A percentile compares a stretch with the other conserved stretches of the same genome.
Evolutionary conservation across 305 asterid species (phyloP).

Genomic region (Fraxinus platypoda): DNA sequence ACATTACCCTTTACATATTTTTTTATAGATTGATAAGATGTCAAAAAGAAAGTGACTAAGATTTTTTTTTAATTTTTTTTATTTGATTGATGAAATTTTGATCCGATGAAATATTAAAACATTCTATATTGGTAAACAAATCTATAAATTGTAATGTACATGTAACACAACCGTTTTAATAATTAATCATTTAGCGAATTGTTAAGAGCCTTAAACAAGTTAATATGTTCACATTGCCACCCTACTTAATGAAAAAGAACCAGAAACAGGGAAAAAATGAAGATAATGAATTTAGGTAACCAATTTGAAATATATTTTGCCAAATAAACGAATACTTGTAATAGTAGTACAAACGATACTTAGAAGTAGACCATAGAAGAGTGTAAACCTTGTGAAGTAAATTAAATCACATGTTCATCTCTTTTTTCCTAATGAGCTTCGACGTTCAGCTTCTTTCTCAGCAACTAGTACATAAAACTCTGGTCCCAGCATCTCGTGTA

Average conservation of each 20-base stretch:
- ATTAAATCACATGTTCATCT: slow-evolving; percentile 30
- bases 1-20: not conserved
- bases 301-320: not conserved
- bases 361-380: not conserved
- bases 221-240: not conserved
- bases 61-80: no score
- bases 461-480: slow-evolving; percentile 83
- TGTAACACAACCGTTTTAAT: not conserved
- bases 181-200: not conserved
- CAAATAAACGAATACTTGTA: not conserved
- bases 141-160: no score
- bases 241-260: not conserved
- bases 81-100: no score
- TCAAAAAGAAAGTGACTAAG: no score
- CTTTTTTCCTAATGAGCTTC: slow-evolving; percentile 44
- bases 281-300: not conserved
- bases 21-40: no score
- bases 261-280: not conserved
- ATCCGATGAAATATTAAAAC: not conserved
- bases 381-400: not conserved
- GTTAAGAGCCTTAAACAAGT: not conserved
- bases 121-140: no score
- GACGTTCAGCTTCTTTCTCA: slow-evolving; percentile 78
- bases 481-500: slow-evolving; percentile 88
- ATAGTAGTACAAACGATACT: not conserved